A percentile compares a stretch with the other conserved stretches of the same genome.
Evolutionary conservation across 129 eudicot species (phyloP).

Genomic region (Dittrichia graveolens): DNA sequence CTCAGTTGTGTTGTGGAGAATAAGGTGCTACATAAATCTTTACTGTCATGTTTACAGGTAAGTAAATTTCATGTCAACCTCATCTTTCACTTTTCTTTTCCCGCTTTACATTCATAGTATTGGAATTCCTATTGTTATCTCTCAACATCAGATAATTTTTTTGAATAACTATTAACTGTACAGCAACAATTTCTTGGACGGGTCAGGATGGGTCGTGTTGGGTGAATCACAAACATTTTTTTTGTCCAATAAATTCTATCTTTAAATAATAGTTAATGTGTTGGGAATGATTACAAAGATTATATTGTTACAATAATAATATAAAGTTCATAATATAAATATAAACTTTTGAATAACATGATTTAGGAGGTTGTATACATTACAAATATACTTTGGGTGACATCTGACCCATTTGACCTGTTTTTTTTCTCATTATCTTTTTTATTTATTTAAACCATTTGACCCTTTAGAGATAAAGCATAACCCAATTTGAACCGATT

Average conservation of each 20-base stretch:
- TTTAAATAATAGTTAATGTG: neutral
- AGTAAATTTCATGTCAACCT: neutral
- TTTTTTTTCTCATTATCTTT: neutral
- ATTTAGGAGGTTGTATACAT: neutral
- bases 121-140: no score
- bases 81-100: neutral
- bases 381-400: neutral
- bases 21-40: conserved; percentile 87
- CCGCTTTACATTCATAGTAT: no score
- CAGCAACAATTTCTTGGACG: neutral
- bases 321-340: neutral
- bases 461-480: conserved; percentile 1
- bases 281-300: neutral
- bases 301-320: neutral
- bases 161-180: neutral
- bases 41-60: conserved; percentile 73
- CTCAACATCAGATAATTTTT: conserved; percentile 3
- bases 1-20: conserved; percentile 95
- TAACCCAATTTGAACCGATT: neutral
- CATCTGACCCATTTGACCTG: neutral
- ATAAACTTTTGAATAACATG: neutral
- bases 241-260: neutral
- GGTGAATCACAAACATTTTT: neutral
- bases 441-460: neutral
- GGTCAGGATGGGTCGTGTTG: conserved; percentile 1